Percentiles rank a stretch among this genome's conserved stretches.
These are phyloP conservation scores for Malus asiatica DNA, from an alignment of 306 rosid species.

Conservation along the genomic window DNA sequence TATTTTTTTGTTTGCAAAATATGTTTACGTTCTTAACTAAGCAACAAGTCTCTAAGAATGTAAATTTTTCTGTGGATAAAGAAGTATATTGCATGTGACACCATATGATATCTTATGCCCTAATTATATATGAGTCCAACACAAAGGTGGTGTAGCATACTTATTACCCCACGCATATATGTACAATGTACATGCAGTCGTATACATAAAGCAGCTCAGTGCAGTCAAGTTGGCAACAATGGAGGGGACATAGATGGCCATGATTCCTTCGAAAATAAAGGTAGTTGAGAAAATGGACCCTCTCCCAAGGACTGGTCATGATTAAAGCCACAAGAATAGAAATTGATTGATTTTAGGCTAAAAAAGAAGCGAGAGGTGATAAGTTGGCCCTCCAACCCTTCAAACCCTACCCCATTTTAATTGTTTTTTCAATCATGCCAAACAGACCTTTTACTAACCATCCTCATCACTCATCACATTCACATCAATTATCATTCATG, in stretches of 20 bases:
- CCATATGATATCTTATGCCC: neutral
- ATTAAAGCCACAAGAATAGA: slow-evolving; percentile 54
- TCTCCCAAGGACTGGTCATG: slow-evolving; percentile 42
- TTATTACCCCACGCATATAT: neutral
- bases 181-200: neutral
- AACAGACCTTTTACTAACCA: slow-evolving; percentile 11
- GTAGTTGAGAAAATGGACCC: slow-evolving; percentile 43
- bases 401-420: slow-evolving; percentile 12
- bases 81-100: neutral
- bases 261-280: slow-evolving; percentile 47
- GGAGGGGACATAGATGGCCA: slow-evolving; percentile 34
- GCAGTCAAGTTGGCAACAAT: slow-evolving; percentile 14
- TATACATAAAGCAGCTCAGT: neutral
- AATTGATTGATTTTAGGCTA: slow-evolving; percentile 10
- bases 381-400: slow-evolving; percentile 21
- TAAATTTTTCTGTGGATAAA: neutral
- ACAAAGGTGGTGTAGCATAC: neutral
- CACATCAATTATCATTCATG: neutral
- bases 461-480: neutral
- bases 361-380: slow-evolving; percentile 20
- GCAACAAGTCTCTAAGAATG: fast-evolving
- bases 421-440: slow-evolving; percentile 19
- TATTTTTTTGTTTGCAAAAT: no score
- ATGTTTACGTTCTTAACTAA: neutral
- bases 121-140: neutral